Base-by-base conservation (phyloP, 768 basidiomycete genomes). In the Pholiota conissans region DNA sequence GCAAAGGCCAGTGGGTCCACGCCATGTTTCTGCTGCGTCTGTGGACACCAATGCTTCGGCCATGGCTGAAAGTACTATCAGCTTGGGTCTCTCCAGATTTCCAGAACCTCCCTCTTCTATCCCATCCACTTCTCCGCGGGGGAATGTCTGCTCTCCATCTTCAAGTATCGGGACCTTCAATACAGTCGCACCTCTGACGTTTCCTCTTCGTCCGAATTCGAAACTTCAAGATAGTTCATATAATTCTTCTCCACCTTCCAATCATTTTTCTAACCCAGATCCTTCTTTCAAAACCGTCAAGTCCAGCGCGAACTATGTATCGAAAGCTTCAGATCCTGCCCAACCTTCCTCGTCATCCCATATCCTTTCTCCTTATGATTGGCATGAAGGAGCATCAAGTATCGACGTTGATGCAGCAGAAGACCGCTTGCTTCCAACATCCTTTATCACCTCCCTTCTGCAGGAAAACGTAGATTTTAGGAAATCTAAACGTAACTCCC, bases 371-470 rank as follows among this genome's bases (percentile, higher is more conserved):
- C 75, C 81, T 3, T 71, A 78, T 61, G 82, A 83, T 64, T 85
- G 85, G 83, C 80, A 84, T 58, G 85, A 86, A 65, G 85, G 81
- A 2, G 79, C 82, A 16, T 84, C 84, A 11, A 79, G 75, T 58
- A 81, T 87, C 54, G 79, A 77, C 50, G 75, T 81, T 49, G 83
- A 84, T 68, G 76, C 79, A n/a, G 69, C 76, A 8, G 84, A 86
- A 63, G 82, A 84, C 63, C 75, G 78, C 18, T 70, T 86, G 42
- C 76, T 88, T 20, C 78, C 84, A 7, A 85, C 86, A 2, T 80
- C 83, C 2, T 81, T 87, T 67, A 86, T 87, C 58, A 85, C 85
- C 16, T 76, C 76, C 6, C 71, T 86, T 14, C 74, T 86, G 13
- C 77, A 74, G 61, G 78, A 83, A 60, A 76, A 74, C 61, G 68